phyloP scores from a whole-genome alignment of 2,329 filamentous ascomycete genomes.

The Ilyonectria sp. region DNA sequence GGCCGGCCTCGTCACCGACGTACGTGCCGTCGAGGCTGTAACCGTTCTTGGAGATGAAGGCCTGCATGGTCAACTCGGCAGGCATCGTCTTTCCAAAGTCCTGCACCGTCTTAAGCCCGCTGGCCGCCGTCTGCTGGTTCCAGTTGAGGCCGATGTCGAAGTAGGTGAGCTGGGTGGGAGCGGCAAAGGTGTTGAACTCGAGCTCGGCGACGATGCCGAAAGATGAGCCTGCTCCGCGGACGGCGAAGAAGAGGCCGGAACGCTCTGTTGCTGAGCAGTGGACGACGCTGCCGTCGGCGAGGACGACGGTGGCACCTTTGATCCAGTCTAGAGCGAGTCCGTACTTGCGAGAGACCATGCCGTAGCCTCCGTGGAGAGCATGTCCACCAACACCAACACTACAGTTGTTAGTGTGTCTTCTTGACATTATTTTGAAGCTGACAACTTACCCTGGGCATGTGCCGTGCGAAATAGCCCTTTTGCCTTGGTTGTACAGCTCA shows the following conservation, averaged over 20 bases:
- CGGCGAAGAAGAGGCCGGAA: slow-evolving; percentile 49
- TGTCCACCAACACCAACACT: slow-evolving; percentile 52
- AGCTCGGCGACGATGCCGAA: slow-evolving; percentile 52
- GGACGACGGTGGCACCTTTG: slow-evolving; percentile 48
- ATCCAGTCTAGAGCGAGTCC: slow-evolving; percentile 51
- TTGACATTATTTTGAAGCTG: not conserved
- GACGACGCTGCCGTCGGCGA: slow-evolving; percentile 46
- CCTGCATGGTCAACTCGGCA: slow-evolving; percentile 49
- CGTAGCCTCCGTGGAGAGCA: slow-evolving; percentile 50
- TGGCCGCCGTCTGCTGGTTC: slow-evolving; percentile 38
- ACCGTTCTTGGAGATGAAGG: slow-evolving; percentile 37
- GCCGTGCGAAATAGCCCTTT: slow-evolving; percentile 63
- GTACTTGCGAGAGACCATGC: slow-evolving; percentile 50
- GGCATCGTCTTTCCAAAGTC: slow-evolving; percentile 48
- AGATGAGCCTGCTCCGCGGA: slow-evolving; percentile 50
- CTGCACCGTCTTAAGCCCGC: slow-evolving; percentile 45
- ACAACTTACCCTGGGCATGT: slow-evolving; percentile 64
- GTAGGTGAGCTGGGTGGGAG: slow-evolving; percentile 38
- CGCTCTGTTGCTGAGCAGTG: slow-evolving; percentile 46
- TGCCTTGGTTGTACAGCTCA: slow-evolving; percentile 58
- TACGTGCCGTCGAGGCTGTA: slow-evolving; percentile 49
- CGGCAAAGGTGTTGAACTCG: slow-evolving; percentile 48
- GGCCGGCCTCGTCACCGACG: slow-evolving; percentile 35
- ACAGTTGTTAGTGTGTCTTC: slow-evolving; percentile 12
- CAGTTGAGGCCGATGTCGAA: slow-evolving; percentile 43